phyloP scores from a whole-genome alignment of 164 flowering plant genomes.

The Brasenia schreberi region DNA sequence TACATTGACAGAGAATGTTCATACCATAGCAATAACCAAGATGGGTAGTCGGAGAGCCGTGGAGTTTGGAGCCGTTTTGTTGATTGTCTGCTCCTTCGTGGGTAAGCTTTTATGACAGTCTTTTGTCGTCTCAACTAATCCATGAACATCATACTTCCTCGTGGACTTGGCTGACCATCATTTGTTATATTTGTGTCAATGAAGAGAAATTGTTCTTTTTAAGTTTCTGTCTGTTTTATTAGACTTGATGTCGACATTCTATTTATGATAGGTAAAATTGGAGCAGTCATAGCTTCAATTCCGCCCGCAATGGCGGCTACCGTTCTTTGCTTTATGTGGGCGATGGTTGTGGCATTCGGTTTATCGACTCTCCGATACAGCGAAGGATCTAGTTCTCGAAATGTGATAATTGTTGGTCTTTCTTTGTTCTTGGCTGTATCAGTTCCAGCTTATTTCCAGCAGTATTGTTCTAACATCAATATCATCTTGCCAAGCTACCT shows the following conservation, averaged over 20 bases:
- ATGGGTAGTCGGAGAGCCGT: conserved; percentile 70
- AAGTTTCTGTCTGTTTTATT: too few relatives aligned
- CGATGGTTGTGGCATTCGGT: conserved; percentile 62
- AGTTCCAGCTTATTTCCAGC: conserved; percentile 82
- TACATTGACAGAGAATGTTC: conserved; percentile 73
- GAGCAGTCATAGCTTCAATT: conserved; percentile 90
- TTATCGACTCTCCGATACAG: conserved; percentile 62
- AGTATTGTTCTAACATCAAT: conserved; percentile 46
- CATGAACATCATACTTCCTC: too few relatives aligned
- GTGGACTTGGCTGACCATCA: too few relatives aligned
- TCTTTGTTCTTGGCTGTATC: conserved; percentile 85
- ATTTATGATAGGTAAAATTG: conserved; percentile 56
- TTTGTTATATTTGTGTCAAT: too few relatives aligned
- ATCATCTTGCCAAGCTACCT: conserved; percentile 70
- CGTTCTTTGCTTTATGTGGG: conserved; percentile 79
- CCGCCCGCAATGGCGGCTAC: conserved; percentile 89
- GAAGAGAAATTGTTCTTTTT: too few relatives aligned
- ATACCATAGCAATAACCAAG: conserved; percentile 58
- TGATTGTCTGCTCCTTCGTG: conserved; percentile 60
- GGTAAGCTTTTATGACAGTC: conserved; percentile 25
- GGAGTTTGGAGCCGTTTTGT: conserved; percentile 50
- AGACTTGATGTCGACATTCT: too few relatives aligned
- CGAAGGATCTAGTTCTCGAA: conserved; percentile 60
- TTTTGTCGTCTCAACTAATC: too few relatives aligned
- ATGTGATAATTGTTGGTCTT: conserved; percentile 68